A percentile compares a stretch with the other conserved stretches of the same genome.
Evolutionary conservation across 1,284 basidiomycete species (phyloP).

Genomic region (Limonomyces culmigenus): DNA sequence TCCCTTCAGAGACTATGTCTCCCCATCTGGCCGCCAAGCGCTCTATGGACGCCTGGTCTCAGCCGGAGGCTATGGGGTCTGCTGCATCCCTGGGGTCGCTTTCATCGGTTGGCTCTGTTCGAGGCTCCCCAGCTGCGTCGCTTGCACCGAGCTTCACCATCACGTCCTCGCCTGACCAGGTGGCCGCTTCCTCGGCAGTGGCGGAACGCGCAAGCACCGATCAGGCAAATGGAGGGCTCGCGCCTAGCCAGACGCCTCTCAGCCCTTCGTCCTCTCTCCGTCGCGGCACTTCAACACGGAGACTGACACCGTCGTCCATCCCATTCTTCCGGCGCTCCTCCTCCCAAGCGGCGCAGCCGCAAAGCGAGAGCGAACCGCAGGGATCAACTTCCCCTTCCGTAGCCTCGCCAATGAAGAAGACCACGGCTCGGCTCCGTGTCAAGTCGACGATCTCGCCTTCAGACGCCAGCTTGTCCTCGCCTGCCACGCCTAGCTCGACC

Average conservation of each 20-base stretch:
- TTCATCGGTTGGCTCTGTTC: slow-evolving; percentile 54
- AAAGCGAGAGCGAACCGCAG: slow-evolving; percentile 11
- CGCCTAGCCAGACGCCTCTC: slow-evolving; percentile 34
- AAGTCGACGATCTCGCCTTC: slow-evolving; percentile 33
- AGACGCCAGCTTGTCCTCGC: slow-evolving; percentile 29
- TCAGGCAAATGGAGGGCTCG: slow-evolving; percentile 19
- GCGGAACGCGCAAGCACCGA: slow-evolving; percentile 43
- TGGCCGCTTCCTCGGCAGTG: too few relatives aligned
- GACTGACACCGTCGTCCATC: slow-evolving; percentile 86
- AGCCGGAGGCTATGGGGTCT: slow-evolving; percentile 58
- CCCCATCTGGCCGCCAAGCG: slow-evolving; percentile 2
- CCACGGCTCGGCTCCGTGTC: slow-evolving; percentile 19
- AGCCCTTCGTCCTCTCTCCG: slow-evolving; percentile 48
- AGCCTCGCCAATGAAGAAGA: slow-evolving; percentile 21
- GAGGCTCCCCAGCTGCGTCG: slow-evolving; percentile 20
- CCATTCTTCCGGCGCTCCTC: slow-evolving; percentile 92
- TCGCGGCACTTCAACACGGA: slow-evolving; percentile 45
- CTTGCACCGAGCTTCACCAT: too few relatives aligned
- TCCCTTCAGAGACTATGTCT: neutral
- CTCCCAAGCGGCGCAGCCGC: slow-evolving; percentile 65
- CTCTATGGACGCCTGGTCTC: slow-evolving; percentile 41
- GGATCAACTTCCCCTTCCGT: slow-evolving; percentile 34
- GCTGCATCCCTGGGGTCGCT: slow-evolving; percentile 56
- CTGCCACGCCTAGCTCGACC: slow-evolving; percentile 26
- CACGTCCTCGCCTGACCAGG: too few relatives aligned